A percentile compares a stretch with the other conserved stretches of the same genome.
Conservation (phyloP, 1,139 yeast genomes). For the Blastobotrys indianensis region DNA sequence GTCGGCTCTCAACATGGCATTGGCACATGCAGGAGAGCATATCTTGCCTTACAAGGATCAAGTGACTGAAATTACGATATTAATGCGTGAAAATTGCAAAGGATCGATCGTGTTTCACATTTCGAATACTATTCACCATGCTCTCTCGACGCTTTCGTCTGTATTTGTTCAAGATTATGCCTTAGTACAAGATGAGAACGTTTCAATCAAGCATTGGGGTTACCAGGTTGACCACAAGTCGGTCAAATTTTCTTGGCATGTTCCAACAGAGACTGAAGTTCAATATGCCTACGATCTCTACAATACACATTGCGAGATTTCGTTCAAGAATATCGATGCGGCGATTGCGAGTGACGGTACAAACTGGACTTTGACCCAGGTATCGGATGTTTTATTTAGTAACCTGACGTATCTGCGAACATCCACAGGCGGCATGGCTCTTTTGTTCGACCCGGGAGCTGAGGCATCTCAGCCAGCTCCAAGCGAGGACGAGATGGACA, state of each 20-base stretch:
- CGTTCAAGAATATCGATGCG: slow-evolving; percentile 23
- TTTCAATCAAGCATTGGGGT: slow-evolving; percentile 32
- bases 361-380: slow-evolving; percentile 24
- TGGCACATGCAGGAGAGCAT: slow-evolving; percentile 59
- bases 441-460: slow-evolving; percentile 61
- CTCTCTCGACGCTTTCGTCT: slow-evolving; percentile 58
- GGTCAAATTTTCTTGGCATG: slow-evolving; percentile 65
- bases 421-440: slow-evolving; percentile 67
- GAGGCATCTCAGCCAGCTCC: slow-evolving; percentile 29
- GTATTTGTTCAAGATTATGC: slow-evolving; percentile 25
- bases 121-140: slow-evolving; percentile 56
- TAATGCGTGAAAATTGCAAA: slow-evolving; percentile 51
- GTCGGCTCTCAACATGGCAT: slow-evolving; percentile 61
- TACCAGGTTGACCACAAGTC: slow-evolving; percentile 35
- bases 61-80: slow-evolving; percentile 46
- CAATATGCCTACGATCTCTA: slow-evolving; percentile 58
- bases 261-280: slow-evolving; percentile 55
- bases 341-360: slow-evolving; percentile 37
- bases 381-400: slow-evolving; percentile 40
- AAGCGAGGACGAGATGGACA: slow-evolving; percentile 29
- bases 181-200: slow-evolving; percentile 20
- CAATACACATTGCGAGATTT: slow-evolving; percentile 40
- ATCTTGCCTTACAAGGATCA: slow-evolving; percentile 44
- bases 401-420: slow-evolving; percentile 55
- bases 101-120: slow-evolving; percentile 51